Evolutionary conservation across 1,284 basidiomycete species (phyloP).

Genomic region (Ganoderma multipileum): DNA sequence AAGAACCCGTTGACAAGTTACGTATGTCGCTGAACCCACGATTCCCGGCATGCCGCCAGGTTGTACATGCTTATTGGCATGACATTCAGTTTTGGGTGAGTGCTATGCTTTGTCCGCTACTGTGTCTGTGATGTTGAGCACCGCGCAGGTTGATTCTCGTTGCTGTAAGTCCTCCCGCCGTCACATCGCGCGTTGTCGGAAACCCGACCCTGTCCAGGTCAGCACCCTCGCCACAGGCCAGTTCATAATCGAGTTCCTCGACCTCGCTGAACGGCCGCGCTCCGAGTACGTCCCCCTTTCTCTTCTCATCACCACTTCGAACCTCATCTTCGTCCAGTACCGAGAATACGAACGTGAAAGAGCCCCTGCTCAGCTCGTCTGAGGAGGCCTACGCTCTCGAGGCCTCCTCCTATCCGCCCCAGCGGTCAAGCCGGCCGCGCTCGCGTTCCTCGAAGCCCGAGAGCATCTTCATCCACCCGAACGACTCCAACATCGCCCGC

Average conservation of each 20-base stretch:
- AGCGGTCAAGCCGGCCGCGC: slow-evolving; percentile 44
- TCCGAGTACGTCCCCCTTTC: slow-evolving; percentile 24
- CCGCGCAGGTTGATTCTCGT: slow-evolving; percentile 56
- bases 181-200: neutral
- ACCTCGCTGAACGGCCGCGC: slow-evolving; percentile 27
- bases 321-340: slow-evolving; percentile 25
- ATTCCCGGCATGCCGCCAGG: slow-evolving; percentile 40
- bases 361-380: slow-evolving; percentile 45
- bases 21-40: slow-evolving; percentile 8
- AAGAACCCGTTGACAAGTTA: neutral
- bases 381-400: slow-evolving; percentile 28
- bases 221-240: slow-evolving; percentile 62
- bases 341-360: slow-evolving; percentile 36
- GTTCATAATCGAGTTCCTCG: slow-evolving; percentile 58
- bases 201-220: slow-evolving; percentile 33
- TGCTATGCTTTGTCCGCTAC: slow-evolving; percentile 12
- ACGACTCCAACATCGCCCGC: slow-evolving; percentile 64
- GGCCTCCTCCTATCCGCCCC: slow-evolving; percentile 27
- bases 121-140: neutral
- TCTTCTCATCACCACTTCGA: neutral
- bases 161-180: slow-evolving; percentile 49
- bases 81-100: slow-evolving; percentile 71
- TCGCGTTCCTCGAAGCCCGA: slow-evolving; percentile 63
- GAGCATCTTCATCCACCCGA: slow-evolving; percentile 66
- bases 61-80: slow-evolving; percentile 76